Conservation (phyloP, 176 grass and related monocot species). For the Areca catechu region DNA sequence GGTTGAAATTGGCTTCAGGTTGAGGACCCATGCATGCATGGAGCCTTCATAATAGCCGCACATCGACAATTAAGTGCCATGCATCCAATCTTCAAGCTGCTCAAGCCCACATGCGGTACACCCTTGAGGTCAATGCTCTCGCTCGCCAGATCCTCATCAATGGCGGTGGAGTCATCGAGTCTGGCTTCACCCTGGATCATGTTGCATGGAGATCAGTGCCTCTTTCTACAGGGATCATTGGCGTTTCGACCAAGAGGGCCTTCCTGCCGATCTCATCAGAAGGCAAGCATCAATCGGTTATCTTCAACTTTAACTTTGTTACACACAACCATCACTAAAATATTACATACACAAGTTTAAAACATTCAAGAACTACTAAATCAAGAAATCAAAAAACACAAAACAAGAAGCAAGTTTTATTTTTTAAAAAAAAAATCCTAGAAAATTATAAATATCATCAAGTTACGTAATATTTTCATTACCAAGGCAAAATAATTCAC, state of each 20-base stretch:
- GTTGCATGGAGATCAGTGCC: slow-evolving; percentile 73
- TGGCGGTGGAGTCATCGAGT: slow-evolving; percentile 88
- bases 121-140: slow-evolving; percentile 76
- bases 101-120: slow-evolving; percentile 98
- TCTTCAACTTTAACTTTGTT: too few relatives aligned
- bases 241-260: slow-evolving; percentile 84
- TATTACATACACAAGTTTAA: too few relatives aligned
- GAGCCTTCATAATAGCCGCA: slow-evolving; percentile 80
- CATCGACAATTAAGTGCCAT: slow-evolving; percentile 87
- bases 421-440: too few relatives aligned
- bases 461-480: too few relatives aligned
- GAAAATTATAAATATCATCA: too few relatives aligned
- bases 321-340: too few relatives aligned
- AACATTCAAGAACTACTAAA: too few relatives aligned
- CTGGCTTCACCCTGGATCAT: slow-evolving; percentile 59
- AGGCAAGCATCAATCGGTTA: slow-evolving; percentile 22
- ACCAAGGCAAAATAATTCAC: too few relatives aligned
- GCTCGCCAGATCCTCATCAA: slow-evolving; percentile 93
- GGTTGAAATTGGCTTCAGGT: slow-evolving; percentile 18
- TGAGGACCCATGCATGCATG: slow-evolving; percentile 82
- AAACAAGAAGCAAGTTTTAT: too few relatives aligned
- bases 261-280: slow-evolving; percentile 85
- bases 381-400: too few relatives aligned
- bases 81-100: slow-evolving; percentile 90
- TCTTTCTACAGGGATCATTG: slow-evolving; percentile 55